Conservation (phyloP, 768 basidiomycete species). For the Boletus sp. region DNA sequence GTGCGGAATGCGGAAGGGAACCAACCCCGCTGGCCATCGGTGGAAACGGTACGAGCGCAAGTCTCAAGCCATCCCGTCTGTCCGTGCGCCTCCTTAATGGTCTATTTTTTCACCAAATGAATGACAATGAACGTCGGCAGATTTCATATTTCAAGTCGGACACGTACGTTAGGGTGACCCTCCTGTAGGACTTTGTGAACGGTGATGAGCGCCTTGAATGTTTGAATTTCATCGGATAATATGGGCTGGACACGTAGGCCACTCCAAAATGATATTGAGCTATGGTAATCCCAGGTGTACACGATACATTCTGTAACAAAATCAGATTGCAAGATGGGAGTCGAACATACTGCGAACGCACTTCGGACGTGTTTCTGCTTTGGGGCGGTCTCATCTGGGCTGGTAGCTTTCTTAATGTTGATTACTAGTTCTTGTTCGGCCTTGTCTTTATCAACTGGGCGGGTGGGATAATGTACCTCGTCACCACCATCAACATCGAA, state of each 20-base stretch:
- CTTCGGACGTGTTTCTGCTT: slow-evolving; percentile 99
- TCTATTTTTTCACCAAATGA: slow-evolving; percentile 45
- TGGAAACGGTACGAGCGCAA: slow-evolving; percentile 84
- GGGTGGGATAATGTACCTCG: slow-evolving; percentile 86
- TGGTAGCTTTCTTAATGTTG: slow-evolving; percentile 98
- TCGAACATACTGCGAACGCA: slow-evolving; percentile 41
- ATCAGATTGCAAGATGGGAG: slow-evolving; percentile 14
- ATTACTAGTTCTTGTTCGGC: slow-evolving; percentile 91
- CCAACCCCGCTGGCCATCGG: slow-evolving; percentile 72
- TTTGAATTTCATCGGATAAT: slow-evolving; percentile 94
- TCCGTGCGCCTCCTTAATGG: slow-evolving; percentile 93
- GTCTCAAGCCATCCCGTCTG: slow-evolving; percentile 99
- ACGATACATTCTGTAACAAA: slow-evolving; percentile 82
- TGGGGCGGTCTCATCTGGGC: slow-evolving; percentile 90
- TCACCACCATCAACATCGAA: slow-evolving; percentile 74
- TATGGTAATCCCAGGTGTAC: slow-evolving; percentile 99
- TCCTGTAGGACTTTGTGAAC: slow-evolving; percentile 98
- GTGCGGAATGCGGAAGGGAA: neutral
- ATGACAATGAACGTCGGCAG: slow-evolving; percentile 1
- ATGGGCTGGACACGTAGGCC: slow-evolving; percentile 96
- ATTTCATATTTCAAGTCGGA: neutral
- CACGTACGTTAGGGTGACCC: slow-evolving; percentile 84
- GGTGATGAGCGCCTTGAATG: slow-evolving; percentile 96
- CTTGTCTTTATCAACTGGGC: slow-evolving; percentile 98
- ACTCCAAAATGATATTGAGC: slow-evolving; percentile 97